Evolutionary conservation across 768 basidiomycete genomes (phyloP), one percentile per base, ranked within the genome.

Genomic region (Podaxis sp.): DNA sequence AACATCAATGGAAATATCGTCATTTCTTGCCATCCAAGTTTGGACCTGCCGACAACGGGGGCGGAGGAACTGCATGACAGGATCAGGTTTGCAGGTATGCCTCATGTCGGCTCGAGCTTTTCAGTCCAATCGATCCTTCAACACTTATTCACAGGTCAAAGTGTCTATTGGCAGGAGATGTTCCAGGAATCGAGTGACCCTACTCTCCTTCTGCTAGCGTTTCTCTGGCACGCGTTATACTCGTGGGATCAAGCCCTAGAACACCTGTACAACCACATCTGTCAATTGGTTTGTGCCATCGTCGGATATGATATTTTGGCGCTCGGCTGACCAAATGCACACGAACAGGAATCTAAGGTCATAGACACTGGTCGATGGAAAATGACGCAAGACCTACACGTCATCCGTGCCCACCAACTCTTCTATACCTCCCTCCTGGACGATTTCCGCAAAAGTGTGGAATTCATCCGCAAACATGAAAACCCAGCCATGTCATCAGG

Each of bases 201-300:
- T 2, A 85, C 85, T 0, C 81, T 85, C 58, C 63, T 85, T 0
- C 72, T 86, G 27, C 66, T 86, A 15, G 75, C 79, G 4, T 77
- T 80, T 43, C 70, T 85, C 13, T 86, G 85, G 85, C 80, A 86
- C 57, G 79, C 83, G 4, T 55, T 85, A 55, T 87, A 86, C 64
- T 81, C 82, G 0, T 87, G 84, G 84, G 85, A 87, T 59, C 80
- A 86, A 67, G 75, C 84, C 0, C 68, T 86, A 9, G 85, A 85
- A 65, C 71, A 72, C 24, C 70, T 87, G 8, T 85, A 85, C 63
- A 59, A 69, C 4, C 79, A 85, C 66, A 79, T 87, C 37, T 79
- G 75, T 63, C 70, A 65, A 59, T 71, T 85, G 59, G 85, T 85
- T 54, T 65, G 80, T 71, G 17, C 13, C n/a, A 17, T 5, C 6